These are phyloP conservation scores for Lablab purpureus DNA, from an alignment of 306 rosid species.

Conservation along the genomic window DNA sequence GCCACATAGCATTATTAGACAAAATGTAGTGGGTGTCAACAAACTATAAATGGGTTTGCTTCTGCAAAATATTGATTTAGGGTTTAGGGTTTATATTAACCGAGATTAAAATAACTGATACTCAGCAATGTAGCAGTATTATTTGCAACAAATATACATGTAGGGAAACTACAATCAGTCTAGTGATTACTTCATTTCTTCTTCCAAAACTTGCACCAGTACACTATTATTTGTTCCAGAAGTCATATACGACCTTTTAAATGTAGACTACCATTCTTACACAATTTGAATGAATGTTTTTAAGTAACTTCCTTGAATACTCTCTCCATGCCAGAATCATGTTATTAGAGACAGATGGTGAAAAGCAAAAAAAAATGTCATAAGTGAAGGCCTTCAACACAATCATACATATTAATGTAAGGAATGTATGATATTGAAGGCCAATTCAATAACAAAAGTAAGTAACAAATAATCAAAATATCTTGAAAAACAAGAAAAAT, in stretches of 20 bases:
- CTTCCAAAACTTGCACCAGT: conserved; percentile 4
- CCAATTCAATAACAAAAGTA: conserved; percentile 19
- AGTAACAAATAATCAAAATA: conserved; percentile 26
- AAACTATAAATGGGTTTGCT: not conserved
- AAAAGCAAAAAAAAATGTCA: not conserved
- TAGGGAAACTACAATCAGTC: not conserved
- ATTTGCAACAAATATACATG: not conserved
- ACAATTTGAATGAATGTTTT: not conserved
- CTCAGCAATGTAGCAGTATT: not conserved
- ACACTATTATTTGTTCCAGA: not conserved
- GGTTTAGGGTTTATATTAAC: conserved; percentile 7
- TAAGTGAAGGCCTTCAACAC: conserved; percentile 6
- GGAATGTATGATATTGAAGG: conserved; percentile 22
- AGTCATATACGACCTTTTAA: conserved; percentile 10
- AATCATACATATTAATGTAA: conserved; percentile 27
- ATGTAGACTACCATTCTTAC: conserved; percentile 3
- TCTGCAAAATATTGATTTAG: not conserved
- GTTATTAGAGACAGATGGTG: not conserved
- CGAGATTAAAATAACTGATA: not conserved
- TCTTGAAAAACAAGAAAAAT: conserved; percentile 39
- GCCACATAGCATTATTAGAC: conserved; percentile 26
- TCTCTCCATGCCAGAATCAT: not conserved
- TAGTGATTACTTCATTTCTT: not conserved
- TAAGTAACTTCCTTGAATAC: not conserved
- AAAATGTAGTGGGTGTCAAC: conserved; percentile 11